Base-by-base conservation (phyloP, 306 rosid species). In the Astragalus membranaceus region DNA sequence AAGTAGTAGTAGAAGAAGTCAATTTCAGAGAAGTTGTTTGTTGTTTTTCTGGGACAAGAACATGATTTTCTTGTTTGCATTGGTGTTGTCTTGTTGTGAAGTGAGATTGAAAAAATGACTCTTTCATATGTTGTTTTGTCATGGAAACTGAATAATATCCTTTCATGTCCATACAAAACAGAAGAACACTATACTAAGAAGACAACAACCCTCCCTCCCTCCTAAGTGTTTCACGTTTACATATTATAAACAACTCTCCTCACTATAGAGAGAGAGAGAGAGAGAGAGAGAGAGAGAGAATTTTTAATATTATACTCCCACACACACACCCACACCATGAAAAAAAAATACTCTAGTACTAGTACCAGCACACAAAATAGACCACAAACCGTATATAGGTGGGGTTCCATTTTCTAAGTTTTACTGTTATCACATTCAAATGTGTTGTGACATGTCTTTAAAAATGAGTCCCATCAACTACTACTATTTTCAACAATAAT, bases 101-200 rank as follows among this genome's bases (percentile, higher is more conserved):
- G 29, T 67, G 61, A 75, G 78, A 68, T n/a, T n/a, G n/a, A n/a
- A n/a, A n/a, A n/a, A n/a, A n/a, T n/a, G n/a, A n/a, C 14, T 81
- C 78, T 75, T 77, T 89, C 85, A 75, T 82, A 55, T 77, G 75
- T 75, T 77, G 75, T 73, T 86, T 81, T 83, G 88, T 81, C 82
- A 64, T 60, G 44, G 68, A 75, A 77, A 62, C 85, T 78, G 87
- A 84, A 83, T 73, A 80, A 83, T 77, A 80, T 73, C 72, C 75
- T 77, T 80, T 88, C 96, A 84, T 83, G 83, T 85, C 88, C 78
- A 68, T 88, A 82, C 88, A 87, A 90, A 81, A 81, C 77, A 78
- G 64, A 77, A 80, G 79, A 29, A 80, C 84, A 80, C 84, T 75
- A 67, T 73, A 69, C 79, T 76, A 52, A 77, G 77, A 80, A 65